These are phyloP conservation scores for Cordyceps fumosorosea DNA, from an alignment of 2,329 filamentous ascomycete genomes.

Conservation along the genomic window DNA sequence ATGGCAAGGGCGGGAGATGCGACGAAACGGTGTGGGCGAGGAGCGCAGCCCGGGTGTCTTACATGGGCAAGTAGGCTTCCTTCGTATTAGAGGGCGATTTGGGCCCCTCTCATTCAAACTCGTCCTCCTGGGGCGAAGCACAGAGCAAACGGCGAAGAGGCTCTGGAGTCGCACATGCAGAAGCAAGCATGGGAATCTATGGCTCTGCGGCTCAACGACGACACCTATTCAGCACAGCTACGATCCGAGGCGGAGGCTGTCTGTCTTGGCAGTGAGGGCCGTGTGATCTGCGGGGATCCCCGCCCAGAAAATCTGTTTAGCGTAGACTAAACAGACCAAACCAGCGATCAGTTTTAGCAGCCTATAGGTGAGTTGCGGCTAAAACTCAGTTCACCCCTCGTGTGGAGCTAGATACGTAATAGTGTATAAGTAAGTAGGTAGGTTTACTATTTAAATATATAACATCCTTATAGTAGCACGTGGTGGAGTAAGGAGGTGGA, in stretches of 20 bases:
- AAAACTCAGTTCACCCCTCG: too few species aligned
- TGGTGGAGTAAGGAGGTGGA: too few species aligned
- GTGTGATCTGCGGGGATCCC: background rate
- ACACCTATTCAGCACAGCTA: background rate
- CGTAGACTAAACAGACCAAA: background rate
- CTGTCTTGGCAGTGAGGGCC: background rate
- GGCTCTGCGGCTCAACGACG: background rate
- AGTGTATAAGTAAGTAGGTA: too few species aligned
- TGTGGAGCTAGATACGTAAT: too few species aligned
- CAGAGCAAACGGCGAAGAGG: too few species aligned
- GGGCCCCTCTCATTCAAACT: too few species aligned
- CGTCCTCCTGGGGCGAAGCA: too few species aligned
- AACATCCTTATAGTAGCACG: too few species aligned
- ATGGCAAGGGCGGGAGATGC: background rate
- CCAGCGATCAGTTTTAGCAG: background rate
- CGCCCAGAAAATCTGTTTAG: slow-evolving; percentile 6
- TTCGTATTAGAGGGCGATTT: too few species aligned
- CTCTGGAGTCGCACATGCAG: background rate
- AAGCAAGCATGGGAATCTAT: background rate
- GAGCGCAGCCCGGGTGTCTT: background rate
- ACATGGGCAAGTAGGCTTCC: too few species aligned
- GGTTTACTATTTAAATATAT: too few species aligned
- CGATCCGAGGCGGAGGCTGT: too few species aligned
- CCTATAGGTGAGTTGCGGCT: background rate
- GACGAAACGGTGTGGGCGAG: background rate